These are phyloP conservation scores for Trichocladium antarcticum DNA, from an alignment of 495 filamentous ascomycete species.

Conservation along the genomic window DNA sequence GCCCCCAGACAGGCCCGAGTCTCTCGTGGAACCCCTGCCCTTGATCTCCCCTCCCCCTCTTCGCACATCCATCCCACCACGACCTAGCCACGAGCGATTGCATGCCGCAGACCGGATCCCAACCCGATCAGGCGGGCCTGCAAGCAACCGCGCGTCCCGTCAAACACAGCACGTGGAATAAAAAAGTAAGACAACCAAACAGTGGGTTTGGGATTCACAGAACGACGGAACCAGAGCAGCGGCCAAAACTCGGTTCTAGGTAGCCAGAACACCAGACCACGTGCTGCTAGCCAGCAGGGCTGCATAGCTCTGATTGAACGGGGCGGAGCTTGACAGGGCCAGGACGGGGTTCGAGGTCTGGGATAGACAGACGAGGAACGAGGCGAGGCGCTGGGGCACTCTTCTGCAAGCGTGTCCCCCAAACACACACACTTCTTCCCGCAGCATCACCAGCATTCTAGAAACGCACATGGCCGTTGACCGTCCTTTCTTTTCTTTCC, in stretches of 20 bases:
- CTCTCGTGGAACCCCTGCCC: conserved; percentile 1
- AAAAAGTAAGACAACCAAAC: neutral
- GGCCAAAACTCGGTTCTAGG: neutral
- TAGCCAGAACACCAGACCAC: neutral
- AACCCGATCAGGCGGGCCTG: conserved; percentile 14
- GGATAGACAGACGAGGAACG: conserved; percentile 10
- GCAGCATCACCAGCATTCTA: conserved; percentile 5
- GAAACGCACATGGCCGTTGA: conserved; percentile 1
- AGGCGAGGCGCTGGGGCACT: too few relatives aligned
- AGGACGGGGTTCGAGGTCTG: conserved; percentile 7
- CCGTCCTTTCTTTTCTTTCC: neutral
- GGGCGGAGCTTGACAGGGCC: conserved; percentile 8
- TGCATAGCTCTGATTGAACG: conserved; percentile 18
- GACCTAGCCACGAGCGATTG: conserved; percentile 3
- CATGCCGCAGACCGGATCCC: conserved; percentile 1
- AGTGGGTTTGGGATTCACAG: neutral
- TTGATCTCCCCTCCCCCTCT: neutral
- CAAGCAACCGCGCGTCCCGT: conserved; percentile 11
- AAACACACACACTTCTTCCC: conserved; percentile 9
- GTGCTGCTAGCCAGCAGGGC: conserved; percentile 1
- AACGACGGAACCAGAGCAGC: too few relatives aligned
- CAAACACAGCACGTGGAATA: neutral
- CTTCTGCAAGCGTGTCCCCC: conserved; percentile 3
- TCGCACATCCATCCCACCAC: neutral
- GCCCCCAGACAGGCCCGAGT: neutral